Evolutionary conservation across 805 yeast genomes (phyloP).

Genomic region (Cyberlindnera maritima): DNA sequence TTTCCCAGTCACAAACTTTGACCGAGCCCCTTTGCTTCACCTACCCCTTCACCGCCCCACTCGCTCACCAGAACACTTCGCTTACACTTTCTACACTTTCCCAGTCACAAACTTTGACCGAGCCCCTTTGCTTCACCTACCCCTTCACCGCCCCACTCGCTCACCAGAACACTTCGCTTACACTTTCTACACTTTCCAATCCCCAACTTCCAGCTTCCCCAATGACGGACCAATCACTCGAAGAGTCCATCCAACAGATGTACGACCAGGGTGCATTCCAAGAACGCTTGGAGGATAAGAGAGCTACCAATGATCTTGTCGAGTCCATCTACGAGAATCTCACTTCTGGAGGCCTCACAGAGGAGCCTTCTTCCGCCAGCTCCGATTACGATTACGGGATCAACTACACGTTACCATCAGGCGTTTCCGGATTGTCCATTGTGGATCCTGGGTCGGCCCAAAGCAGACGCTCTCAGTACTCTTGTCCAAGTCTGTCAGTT

Average conservation of each 20-base stretch:
- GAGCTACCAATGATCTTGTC: neutral
- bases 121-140: too few species aligned
- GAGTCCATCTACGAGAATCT: neutral
- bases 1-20: too few species aligned
- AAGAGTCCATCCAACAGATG: neutral
- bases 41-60: too few species aligned
- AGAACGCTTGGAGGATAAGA: slow-evolving; percentile 5
- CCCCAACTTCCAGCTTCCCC: too few species aligned
- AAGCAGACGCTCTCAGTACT: neutral
- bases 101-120: too few species aligned
- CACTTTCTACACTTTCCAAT: neutral
- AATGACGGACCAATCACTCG: neutral
- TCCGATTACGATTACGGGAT: neutral
- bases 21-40: too few species aligned
- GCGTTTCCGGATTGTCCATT: neutral
- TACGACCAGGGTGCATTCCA: neutral
- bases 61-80: too few species aligned
- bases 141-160: neutral
- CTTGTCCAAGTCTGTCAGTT: slow-evolving; percentile 6
- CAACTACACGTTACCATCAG: neutral
- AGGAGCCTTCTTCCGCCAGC: neutral
- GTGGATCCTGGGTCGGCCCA: neutral
- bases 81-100: too few species aligned
- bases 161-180: neutral
- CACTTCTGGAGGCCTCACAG: neutral